phyloP scores from a whole-genome alignment of 73 alveolate species.

The Paraurostyla sp. region DNA sequence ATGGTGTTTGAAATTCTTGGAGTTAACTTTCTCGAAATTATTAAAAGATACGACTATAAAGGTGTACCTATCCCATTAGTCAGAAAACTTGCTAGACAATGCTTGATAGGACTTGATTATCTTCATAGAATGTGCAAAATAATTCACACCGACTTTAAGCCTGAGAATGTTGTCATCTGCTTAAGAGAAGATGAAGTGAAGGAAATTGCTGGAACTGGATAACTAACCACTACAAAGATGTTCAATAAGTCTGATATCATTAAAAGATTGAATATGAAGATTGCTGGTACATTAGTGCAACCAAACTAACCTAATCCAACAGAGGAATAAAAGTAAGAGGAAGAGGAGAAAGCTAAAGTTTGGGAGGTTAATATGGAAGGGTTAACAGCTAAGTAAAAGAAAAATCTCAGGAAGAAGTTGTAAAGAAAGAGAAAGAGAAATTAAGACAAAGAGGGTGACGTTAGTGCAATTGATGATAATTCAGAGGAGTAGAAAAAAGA shows the following conservation, averaged over 20 bases:
- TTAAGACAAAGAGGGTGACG: not conserved
- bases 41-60: slow-evolving; percentile 85
- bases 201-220: slow-evolving; percentile 82
- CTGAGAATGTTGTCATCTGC: slow-evolving; percentile 86
- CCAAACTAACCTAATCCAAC: not conserved
- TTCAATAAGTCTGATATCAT: slow-evolving; percentile 30
- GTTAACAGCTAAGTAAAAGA: slow-evolving; percentile 43
- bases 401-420: slow-evolving; percentile 7
- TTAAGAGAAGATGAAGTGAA: slow-evolving; percentile 81
- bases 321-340: not conserved
- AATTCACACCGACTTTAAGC: slow-evolving; percentile 96
- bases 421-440: slow-evolving; percentile 27
- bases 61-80: slow-evolving; percentile 86
- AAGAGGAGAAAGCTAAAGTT: not conserved
- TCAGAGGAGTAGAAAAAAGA: slow-evolving; percentile 37
- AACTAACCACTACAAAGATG: slow-evolving; percentile 70
- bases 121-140: slow-evolving; percentile 95
- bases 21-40: slow-evolving; percentile 96
- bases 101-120: slow-evolving; percentile 97
- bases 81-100: slow-evolving; percentile 91
- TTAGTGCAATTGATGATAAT: not conserved
- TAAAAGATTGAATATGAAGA: slow-evolving; percentile 37
- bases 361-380: not conserved
- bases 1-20: slow-evolving; percentile 99
- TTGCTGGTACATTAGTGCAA: slow-evolving; percentile 38